phyloP scores from a whole-genome alignment of 2,329 filamentous ascomycete genomes.

The Davidsoniella neocaledoniae region DNA sequence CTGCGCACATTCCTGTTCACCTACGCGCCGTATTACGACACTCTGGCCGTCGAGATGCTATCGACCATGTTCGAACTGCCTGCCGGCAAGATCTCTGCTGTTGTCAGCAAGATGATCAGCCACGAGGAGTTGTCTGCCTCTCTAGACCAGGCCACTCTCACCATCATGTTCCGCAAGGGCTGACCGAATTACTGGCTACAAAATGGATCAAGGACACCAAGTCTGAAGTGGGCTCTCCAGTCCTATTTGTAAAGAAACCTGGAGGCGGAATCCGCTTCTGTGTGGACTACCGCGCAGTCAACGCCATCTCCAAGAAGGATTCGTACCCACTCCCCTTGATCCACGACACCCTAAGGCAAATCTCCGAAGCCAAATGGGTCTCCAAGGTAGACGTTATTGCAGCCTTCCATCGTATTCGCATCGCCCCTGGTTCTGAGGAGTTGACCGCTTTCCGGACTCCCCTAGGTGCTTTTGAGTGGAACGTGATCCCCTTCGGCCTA shows the following conservation, averaged over 20 bases:
- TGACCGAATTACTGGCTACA: too few relatives aligned
- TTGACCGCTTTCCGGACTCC: too few relatives aligned
- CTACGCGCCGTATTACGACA: slow-evolving; percentile 98
- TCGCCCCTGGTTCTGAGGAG: too few relatives aligned
- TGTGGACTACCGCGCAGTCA: not conserved
- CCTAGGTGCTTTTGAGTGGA: too few relatives aligned
- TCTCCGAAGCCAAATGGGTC: too few relatives aligned
- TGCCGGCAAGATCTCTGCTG: slow-evolving; percentile 75
- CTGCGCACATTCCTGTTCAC: slow-evolving; percentile 98
- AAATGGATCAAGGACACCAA: not conserved
- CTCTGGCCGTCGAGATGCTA: slow-evolving; percentile 69
- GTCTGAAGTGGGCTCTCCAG: not conserved
- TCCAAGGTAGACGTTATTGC: too few relatives aligned
- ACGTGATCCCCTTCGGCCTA: too few relatives aligned
- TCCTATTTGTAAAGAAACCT: not conserved
- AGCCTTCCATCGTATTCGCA: too few relatives aligned
- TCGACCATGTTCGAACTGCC: slow-evolving; percentile 92
- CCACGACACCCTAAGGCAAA: too few relatives aligned
- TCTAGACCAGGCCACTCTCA: slow-evolving; percentile 91
- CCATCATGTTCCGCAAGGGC: slow-evolving; percentile 99
- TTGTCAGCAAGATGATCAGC: slow-evolving; percentile 98
- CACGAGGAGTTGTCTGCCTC: slow-evolving; percentile 95
- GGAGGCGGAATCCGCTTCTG: not conserved
- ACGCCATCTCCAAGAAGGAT: not conserved
- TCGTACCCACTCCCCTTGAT: not conserved